Evolutionary conservation across 805 yeast species (phyloP), one percentile per base, ranked within the genome.

Genomic region (Saccharomycopsis oosterbeekiorum): DNA sequence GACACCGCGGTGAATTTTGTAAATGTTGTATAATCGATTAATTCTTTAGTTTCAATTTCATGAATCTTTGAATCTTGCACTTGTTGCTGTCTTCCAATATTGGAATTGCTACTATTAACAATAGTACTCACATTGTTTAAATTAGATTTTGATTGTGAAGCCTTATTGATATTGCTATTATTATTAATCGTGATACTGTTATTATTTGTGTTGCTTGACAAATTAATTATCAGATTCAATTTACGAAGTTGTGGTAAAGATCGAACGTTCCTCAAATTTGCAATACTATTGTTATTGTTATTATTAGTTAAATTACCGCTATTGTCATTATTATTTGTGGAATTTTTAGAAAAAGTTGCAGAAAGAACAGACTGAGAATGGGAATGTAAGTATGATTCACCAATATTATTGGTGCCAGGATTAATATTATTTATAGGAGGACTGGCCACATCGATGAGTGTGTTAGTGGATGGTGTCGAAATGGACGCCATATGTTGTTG

Each of bases 221-320:
- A 57, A 14, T 57, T 42, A 47, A 15, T n/a, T 2, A 37, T 34
- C 19, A 54, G 40, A 53, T 58, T 62, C n/a, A 59, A 55, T 39
- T 60, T 34, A 29, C 62, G 17, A n/a, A 63, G 34, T 40, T 61
- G 65, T 4, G 65, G 65, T 51, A 63, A 63, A 4, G 65, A 63
- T 21, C 58, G 59, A 15, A 54, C 65, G 34, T 43, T 63, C 37
- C 62, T 63, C 34, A 63, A 54, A 19, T 47, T 61, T 41, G 64
- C 19, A 11, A 47, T 47, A 12, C 53, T 26, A 47, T 47, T 47
- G 21, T 26, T 21, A 21, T 8, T 47, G 21, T 8, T 47, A 21
- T 15, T 11, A 14, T 10, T 21, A 21, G n/a, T 4, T 21, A 26
- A 6, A 47, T 8, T 21, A 3, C 47, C n/a, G 15, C n/a, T n/a